phyloP scores from a whole-genome alignment of 768 basidiomycete species.

The Auricularia auricula-judae region DNA sequence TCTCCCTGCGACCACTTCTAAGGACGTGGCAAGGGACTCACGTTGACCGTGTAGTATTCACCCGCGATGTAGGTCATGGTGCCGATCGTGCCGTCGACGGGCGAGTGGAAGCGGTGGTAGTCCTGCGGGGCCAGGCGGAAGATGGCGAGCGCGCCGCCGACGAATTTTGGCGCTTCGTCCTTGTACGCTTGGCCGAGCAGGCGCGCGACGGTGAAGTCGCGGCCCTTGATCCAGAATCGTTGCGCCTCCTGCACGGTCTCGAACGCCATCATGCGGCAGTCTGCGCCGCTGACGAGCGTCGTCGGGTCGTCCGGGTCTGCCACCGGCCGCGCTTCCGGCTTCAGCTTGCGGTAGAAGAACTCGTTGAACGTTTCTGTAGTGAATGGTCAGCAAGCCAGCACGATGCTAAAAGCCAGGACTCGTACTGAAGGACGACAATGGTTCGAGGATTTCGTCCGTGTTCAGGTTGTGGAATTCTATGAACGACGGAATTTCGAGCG shows the following conservation, averaged over 20 bases:
- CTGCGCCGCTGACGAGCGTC: constrained; percentile 80
- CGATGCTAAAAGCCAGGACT: constrained; percentile 7
- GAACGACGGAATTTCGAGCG: constrained; percentile 73
- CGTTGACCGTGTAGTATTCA: constrained; percentile 95
- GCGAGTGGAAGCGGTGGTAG: constrained; percentile 88
- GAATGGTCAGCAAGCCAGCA: background rate
- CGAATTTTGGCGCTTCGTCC: constrained; percentile 55
- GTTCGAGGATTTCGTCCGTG: constrained; percentile 72
- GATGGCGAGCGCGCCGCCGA: constrained; percentile 76
- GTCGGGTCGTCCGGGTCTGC: constrained; percentile 62
- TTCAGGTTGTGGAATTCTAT: constrained; percentile 85
- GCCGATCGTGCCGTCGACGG: constrained; percentile 78
- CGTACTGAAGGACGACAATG: constrained; percentile 73
- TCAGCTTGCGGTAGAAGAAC: constrained; percentile 91
- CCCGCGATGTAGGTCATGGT: constrained; percentile 74
- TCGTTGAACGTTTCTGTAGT: constrained; percentile 77
- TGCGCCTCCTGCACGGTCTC: constrained; percentile 80
- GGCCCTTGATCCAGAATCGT: constrained; percentile 90
- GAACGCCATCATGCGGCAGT: constrained; percentile 95
- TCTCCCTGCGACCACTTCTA: background rate
- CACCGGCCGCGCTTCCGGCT: constrained; percentile 65
- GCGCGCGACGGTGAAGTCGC: constrained; percentile 74
- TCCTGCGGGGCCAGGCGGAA: constrained; percentile 92
- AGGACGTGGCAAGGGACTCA: constrained; percentile 22
- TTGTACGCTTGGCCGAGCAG: constrained; percentile 75